Evolutionary conservation across 305 asterid genomes (phyloP).

Genomic region (Galium porrigens): DNA sequence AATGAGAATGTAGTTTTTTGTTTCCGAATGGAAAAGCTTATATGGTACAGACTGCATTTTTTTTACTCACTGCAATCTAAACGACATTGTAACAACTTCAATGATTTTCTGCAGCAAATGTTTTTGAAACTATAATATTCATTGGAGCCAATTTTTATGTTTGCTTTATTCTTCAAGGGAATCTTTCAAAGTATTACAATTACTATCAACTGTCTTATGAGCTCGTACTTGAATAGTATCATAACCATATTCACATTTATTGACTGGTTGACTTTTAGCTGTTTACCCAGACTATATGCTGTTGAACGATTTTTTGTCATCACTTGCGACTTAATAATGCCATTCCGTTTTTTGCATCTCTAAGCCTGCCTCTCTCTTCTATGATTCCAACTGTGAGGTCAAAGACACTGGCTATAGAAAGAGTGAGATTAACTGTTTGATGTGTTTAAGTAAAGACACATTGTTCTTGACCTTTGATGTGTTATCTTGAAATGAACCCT

Average conservation of each 20-base stretch:
- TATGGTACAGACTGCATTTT: neutral
- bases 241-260: neutral
- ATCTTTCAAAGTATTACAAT: neutral
- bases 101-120: neutral
- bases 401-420: neutral
- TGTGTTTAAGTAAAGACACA: no score
- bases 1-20: neutral
- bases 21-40: neutral
- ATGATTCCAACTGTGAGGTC: neutral
- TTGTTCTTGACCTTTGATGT: neutral
- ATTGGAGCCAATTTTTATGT: neutral
- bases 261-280: neutral
- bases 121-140: neutral
- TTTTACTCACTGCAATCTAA: neutral
- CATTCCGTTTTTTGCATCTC: neutral
- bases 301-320: neutral
- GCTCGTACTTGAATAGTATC: neutral
- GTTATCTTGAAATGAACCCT: neutral
- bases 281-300: neutral
- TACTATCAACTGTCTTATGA: neutral
- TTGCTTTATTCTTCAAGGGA: neutral
- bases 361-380: neutral
- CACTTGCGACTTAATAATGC: neutral
- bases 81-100: slow-evolving; percentile 1
- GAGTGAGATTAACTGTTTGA: neutral